Percentiles rank a stretch among this genome's conserved stretches.
Conservation (phyloP, 371 early-diverging fungal genomes). For the Apophysomyces elegans region DNA sequence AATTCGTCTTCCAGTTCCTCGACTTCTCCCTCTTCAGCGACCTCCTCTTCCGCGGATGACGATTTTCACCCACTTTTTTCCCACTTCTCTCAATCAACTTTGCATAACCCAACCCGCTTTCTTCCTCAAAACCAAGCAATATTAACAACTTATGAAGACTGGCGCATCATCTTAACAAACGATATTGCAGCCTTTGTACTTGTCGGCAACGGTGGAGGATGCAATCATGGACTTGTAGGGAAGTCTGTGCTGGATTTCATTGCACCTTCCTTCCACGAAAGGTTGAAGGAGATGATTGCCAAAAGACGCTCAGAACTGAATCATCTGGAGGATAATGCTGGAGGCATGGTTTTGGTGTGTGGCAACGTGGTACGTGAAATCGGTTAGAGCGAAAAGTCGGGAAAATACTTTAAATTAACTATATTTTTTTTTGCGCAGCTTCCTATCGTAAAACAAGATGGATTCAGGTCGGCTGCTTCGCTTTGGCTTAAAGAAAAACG, state of each 20-base stretch:
- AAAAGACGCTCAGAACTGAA: constrained; percentile 39
- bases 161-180: constrained; percentile 64
- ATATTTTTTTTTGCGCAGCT: constrained; percentile 40
- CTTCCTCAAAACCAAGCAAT: constrained; percentile 68
- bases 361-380: constrained; percentile 65
- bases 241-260: constrained; percentile 58
- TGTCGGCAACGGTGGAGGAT: constrained; percentile 40
- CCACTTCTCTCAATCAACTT: constrained; percentile 26
- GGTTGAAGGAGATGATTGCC: constrained; percentile 47
- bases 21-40: constrained; percentile 4
- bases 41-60: constrained; percentile 3
- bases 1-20: constrained; percentile 12
- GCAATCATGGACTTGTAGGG: constrained; percentile 45
- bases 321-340: constrained; percentile 31
- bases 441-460: constrained; percentile 65
- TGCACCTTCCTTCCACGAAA: constrained; percentile 60
- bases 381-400: neutral
- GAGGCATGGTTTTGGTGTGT: constrained; percentile 59
- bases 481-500: constrained; percentile 71
- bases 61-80: constrained; percentile 17
- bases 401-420: neutral
- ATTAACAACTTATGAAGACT: constrained; percentile 62
- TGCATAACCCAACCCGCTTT: constrained; percentile 63
- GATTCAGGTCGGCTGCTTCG: constrained; percentile 64
- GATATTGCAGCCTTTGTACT: constrained; percentile 60